Percentiles rank a stretch among this genome's conserved stretches.
Evolutionary conservation across 129 eudicot genomes (phyloP).

Genomic region (Ambrosia trifida): DNA sequence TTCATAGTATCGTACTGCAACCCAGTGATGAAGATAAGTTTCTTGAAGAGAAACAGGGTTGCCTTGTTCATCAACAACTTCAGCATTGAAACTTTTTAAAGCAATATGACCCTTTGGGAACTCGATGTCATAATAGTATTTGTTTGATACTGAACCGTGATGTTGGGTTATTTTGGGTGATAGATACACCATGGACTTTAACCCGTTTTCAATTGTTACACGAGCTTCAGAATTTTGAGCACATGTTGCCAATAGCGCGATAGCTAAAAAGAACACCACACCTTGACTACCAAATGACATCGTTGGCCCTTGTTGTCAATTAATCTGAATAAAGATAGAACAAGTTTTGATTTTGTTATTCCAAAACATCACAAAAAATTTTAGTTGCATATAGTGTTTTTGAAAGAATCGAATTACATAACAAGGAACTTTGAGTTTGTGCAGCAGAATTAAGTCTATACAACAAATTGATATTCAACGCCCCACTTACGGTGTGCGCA

Average conservation of each 20-base stretch:
- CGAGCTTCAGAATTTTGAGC: constrained; percentile 32
- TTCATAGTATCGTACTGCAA: constrained; percentile 39
- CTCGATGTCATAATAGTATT: constrained; percentile 39
- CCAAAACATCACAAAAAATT: background rate
- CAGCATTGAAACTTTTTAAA: constrained; percentile 59
- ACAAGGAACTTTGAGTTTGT: no score
- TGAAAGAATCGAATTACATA: no score
- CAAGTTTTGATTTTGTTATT: background rate
- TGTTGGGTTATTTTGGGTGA: constrained; percentile 47
- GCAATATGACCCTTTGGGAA: constrained; percentile 65
- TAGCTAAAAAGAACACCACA: constrained; percentile 14
- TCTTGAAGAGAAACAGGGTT: constrained; percentile 51
- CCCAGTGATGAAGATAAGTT: constrained; percentile 74
- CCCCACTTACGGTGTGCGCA: no score
- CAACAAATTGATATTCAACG: no score
- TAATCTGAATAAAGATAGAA: constrained; percentile 14
- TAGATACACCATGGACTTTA: constrained; percentile 46
- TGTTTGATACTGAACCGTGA: constrained; percentile 56
- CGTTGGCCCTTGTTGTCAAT: constrained; percentile 7
- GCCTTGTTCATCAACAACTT: constrained; percentile 66
- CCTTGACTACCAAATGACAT: constrained; percentile 31
- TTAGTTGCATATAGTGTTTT: background rate
- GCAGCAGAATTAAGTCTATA: no score
- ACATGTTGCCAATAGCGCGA: constrained; percentile 18
- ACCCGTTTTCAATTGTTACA: constrained; percentile 26